Conservation (phyloP, 768 basidiomycete genomes). For the Cystobasidium tubakii region DNA sequence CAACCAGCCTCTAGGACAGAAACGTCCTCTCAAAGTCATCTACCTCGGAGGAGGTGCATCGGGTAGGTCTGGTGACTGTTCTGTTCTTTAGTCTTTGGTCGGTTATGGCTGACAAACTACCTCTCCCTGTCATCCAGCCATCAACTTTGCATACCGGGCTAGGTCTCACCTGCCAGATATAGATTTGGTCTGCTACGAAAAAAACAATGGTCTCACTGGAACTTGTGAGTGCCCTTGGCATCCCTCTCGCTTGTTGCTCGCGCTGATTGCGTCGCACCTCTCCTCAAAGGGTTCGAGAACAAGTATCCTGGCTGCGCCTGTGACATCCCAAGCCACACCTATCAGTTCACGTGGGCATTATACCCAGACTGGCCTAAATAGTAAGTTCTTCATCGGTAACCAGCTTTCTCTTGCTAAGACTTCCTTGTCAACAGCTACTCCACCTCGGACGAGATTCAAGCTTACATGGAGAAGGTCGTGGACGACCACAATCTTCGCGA, state of each 20-base stretch:
- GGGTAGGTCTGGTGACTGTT: constrained; percentile 8
- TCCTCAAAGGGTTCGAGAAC: constrained; percentile 30
- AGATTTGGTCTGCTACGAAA: constrained; percentile 38
- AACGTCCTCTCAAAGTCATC: constrained; percentile 37
- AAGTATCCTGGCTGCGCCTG: constrained; percentile 53
- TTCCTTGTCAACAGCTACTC: constrained; percentile 54
- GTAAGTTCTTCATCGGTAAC: background rate
- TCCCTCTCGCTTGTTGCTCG: background rate
- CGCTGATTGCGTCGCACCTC: background rate
- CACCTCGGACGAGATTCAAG: constrained; percentile 58
- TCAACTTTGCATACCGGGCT: constrained; percentile 38
- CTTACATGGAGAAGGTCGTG: constrained; percentile 53
- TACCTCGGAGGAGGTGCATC: constrained; percentile 40
- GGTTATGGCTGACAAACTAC: background rate
- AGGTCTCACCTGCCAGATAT: constrained; percentile 37
- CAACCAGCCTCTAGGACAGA: constrained; percentile 39
- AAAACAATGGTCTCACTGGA: constrained; percentile 38
- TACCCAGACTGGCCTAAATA: constrained; percentile 30
- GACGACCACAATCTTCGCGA: constrained; percentile 29
- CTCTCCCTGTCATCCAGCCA: background rate
- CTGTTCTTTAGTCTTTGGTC: background rate
- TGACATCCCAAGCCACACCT: constrained; percentile 55
- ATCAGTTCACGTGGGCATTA: constrained; percentile 38
- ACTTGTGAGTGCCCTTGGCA: constrained; percentile 21
- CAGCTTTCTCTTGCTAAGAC: too few species aligned